Percentiles rank a stretch among this genome's conserved stretches.
Conservation (phyloP, 768 basidiomycete genomes). For the Grammothele lineata region DNA sequence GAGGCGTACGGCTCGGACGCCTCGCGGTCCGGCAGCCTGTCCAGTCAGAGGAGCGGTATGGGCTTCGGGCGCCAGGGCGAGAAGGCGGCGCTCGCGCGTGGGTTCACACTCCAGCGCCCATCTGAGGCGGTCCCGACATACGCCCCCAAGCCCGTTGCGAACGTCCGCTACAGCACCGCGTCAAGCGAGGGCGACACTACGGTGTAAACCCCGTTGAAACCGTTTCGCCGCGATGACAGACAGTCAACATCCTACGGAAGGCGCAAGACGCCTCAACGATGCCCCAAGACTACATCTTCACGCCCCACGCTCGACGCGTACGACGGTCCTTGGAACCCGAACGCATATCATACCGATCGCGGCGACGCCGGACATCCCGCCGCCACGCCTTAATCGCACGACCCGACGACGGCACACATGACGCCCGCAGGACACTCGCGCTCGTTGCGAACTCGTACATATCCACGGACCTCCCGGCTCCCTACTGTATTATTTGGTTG, state of each 20-base stretch:
- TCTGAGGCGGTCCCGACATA: conserved; percentile 53
- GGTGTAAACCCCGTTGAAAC: conserved; percentile 5
- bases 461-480: too few species aligned
- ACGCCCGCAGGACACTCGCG: not conserved
- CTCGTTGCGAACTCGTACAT: too few species aligned
- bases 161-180: conserved; percentile 18
- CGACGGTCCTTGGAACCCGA: too few species aligned
- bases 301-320: too few species aligned
- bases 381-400: not conserved
- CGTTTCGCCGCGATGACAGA: too few species aligned
- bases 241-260: too few species aligned
- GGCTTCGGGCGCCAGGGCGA: conserved; percentile 84
- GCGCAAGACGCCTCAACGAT: too few species aligned
- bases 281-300: too few species aligned
- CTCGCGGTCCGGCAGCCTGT: conserved; percentile 14
- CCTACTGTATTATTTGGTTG: too few species aligned
- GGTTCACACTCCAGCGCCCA: conserved; percentile 53
- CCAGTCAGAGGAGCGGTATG: conserved; percentile 35
- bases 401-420: not conserved
- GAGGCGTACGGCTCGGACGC: conserved; percentile 11
- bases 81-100: conserved; percentile 67
- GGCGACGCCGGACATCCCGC: too few species aligned
- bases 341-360: too few species aligned
- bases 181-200: conserved; percentile 14
- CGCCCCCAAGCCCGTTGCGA: conserved; percentile 25